Evolutionary conservation across 2,329 filamentous ascomycete genomes (phyloP), one percentile per base, ranked within the genome.

Genomic region (Celoporthe dispersa): DNA sequence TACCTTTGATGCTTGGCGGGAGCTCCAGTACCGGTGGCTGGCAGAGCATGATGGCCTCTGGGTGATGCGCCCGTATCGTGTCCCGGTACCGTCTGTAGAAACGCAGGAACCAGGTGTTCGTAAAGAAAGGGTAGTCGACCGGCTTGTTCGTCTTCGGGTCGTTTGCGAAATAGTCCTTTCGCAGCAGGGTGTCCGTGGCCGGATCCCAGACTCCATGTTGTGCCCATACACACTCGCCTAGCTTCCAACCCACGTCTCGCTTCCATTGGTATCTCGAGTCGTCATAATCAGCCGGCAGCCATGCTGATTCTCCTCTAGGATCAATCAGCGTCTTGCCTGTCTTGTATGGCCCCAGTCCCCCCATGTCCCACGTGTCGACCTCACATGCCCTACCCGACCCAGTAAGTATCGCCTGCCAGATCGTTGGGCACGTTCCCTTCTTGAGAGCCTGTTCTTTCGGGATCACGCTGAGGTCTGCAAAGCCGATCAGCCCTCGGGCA

Each of bases 201-300:
- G 92, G 90, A 77, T 99, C 94, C 96, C 96, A 99, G 7, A 99
- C 89, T 1, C 94, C 95, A 79, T 99, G 94, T 77, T 98, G 95
- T 3, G 96, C 95, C 96, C 96, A 99, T 55, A 99, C 80, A 77
- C 96, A 98, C 80, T 97, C 90, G n/a, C 96, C 96, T 25, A 99
- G 83, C 79, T 91, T 94, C 96, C 96, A 99, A 9, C 86, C 91
- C 0, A 92, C 87, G 77, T 97, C 93, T 73, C 96, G 89, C 78
- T 92, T 94, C 90, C 93, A 99, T 48, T 93, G 93, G 79, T 99
- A 99, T 73, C 90, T 88, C 16, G 88, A 90, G 74, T 99, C 96
- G 76, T 97, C 92, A 78, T 95, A 94, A 70, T 89, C 90, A n/a
- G 84, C 83, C 2, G 93, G 90, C 33, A 99, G 81, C 96, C 96